These are phyloP conservation scores for Pseudogymnoascus sp. DNA, from an alignment of 2,329 filamentous ascomycete genomes.

Conservation along the genomic window DNA sequence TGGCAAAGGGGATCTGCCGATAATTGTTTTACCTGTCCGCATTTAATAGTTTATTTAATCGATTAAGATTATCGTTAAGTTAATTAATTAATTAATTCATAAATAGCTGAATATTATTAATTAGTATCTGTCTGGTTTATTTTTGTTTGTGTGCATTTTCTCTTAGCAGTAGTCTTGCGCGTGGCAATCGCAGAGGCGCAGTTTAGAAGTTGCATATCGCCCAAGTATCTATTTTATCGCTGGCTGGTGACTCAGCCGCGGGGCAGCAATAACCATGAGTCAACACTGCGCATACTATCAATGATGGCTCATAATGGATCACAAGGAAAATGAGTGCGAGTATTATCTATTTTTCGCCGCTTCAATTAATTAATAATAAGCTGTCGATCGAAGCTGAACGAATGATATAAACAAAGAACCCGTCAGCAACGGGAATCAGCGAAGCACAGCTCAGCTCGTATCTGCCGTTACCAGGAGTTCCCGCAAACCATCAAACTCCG, in stretches of 20 bases:
- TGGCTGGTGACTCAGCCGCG: constrained; percentile 7
- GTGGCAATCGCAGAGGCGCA: constrained; percentile 26
- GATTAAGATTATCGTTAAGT: neutral
- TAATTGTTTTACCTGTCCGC: constrained; percentile 2
- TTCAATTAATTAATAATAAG: constrained; percentile 6
- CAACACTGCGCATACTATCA: constrained; percentile 18
- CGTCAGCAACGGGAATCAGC: neutral
- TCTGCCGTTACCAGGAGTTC: neutral
- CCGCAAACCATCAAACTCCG: neutral
- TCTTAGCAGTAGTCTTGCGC: constrained; percentile 17
- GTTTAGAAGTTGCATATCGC: constrained; percentile 1
- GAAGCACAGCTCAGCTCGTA: constrained; percentile 7
- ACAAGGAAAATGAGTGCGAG: neutral
- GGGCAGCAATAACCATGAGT: constrained; percentile 5
- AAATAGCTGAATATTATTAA: neutral
- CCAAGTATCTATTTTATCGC: constrained; percentile 24
- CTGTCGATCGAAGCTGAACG: neutral
- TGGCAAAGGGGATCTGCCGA: neutral
- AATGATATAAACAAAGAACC: neutral
- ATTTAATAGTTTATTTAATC: neutral
- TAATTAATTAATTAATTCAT: constrained; percentile 3
- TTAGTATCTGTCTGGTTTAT: constrained; percentile 13
- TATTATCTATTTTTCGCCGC: neutral
- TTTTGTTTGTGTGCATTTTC: constrained; percentile 10
- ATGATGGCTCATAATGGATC: constrained; percentile 21